phyloP scores from a whole-genome alignment of 2,329 filamentous ascomycete species.

The Epichloe gansuensis region DNA sequence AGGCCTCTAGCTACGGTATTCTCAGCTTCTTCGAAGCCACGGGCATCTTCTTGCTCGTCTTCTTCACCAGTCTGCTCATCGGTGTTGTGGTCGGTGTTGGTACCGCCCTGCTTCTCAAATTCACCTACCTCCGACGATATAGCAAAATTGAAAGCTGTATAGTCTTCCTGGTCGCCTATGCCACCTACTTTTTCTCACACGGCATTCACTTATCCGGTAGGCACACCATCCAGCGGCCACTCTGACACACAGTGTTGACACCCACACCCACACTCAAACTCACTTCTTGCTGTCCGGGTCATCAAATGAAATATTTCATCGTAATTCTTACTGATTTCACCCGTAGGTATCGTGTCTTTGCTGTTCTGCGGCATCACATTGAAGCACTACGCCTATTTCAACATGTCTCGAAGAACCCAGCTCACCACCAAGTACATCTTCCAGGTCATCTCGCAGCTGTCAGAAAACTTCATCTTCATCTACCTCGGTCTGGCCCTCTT shows the following conservation, averaged over 20 bases:
- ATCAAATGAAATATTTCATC: no score
- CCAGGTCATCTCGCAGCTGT: conserved; percentile 84
- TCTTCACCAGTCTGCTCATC: conserved; percentile 87
- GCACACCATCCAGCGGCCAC: conserved; percentile 16
- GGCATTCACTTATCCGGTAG: conserved; percentile 90
- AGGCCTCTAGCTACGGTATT: conserved; percentile 59
- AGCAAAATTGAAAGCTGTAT: conserved; percentile 96
- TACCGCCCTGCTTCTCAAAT: conserved; percentile 82
- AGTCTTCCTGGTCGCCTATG: conserved; percentile 86
- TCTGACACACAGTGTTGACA: background rate
- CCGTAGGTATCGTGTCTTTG: conserved; percentile 78
- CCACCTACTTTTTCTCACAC: conserved; percentile 96
- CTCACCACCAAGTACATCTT: conserved; percentile 97
- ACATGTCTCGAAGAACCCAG: conserved; percentile 96
- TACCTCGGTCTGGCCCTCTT: conserved; percentile 92
- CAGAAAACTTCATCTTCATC: conserved; percentile 99
- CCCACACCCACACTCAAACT: background rate
- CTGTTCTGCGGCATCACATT: conserved; percentile 96
- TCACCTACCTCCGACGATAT: conserved; percentile 83
- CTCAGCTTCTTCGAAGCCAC: conserved; percentile 82
- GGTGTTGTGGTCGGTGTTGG: conserved; percentile 77
- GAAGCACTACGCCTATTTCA: conserved; percentile 99
- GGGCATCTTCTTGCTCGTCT: conserved; percentile 88
- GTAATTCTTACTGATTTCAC: background rate
- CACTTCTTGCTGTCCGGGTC: background rate